Conservation (phyloP, 2,329 filamentous ascomycete genomes). For the Neonectria coccinea region DNA sequence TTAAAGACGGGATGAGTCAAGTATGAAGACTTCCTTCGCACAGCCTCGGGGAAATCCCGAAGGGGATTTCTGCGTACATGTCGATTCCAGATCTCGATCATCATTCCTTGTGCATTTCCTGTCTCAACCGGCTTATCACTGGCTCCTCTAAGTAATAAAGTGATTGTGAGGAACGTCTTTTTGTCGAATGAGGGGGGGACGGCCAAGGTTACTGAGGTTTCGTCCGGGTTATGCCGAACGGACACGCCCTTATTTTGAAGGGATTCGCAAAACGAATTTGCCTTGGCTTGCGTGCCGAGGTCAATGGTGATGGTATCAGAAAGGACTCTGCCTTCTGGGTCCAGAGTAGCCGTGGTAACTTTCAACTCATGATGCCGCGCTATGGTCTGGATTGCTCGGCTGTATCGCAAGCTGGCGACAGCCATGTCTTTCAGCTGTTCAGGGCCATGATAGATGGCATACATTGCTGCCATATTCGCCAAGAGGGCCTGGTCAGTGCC, state of each 20-base stretch:
- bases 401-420: slow-evolving; percentile 77
- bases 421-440: slow-evolving; percentile 86
- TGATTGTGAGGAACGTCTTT: background rate
- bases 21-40: slow-evolving; percentile 80
- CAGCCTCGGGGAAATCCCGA: slow-evolving; percentile 60
- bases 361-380: slow-evolving; percentile 72
- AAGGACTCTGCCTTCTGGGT: slow-evolving; percentile 67
- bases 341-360: slow-evolving; percentile 68
- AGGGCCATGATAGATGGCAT: slow-evolving; percentile 93
- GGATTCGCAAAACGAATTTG: background rate
- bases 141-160: background rate
- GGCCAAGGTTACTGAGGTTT: background rate
- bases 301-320: slow-evolving; percentile 87
- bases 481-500: slow-evolving; percentile 95
- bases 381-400: slow-evolving; percentile 75
- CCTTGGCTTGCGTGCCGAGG: slow-evolving; percentile 40
- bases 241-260: background rate
- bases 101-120: background rate
- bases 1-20: slow-evolving; percentile 96
- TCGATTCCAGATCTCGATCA: background rate
- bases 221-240: background rate
- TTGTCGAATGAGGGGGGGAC: background rate
- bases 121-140: background rate
- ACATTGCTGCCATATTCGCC: slow-evolving; percentile 96
- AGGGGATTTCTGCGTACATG: background rate